Conservation (phyloP, 768 basidiomycete genomes). For the Lentinus brumalis region DNA sequence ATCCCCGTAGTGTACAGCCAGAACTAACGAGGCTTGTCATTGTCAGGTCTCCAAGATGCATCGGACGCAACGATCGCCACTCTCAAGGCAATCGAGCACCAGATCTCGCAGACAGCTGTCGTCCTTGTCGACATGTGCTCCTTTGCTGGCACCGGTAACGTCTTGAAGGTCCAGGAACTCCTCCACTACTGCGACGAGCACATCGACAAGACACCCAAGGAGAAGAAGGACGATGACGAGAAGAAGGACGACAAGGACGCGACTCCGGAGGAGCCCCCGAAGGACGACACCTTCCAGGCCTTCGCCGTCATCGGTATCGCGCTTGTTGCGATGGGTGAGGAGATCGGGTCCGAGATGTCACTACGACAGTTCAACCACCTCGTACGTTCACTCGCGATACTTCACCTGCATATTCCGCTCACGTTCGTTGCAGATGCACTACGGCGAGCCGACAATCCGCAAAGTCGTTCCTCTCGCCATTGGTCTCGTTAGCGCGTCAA, state of each 20-base stretch:
- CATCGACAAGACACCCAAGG: constrained; percentile 52
- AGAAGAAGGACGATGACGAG: constrained; percentile 29
- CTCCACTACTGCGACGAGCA: constrained; percentile 95
- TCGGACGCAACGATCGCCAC: constrained; percentile 94
- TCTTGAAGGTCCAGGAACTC: constrained; percentile 89
- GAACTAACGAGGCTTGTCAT: too few relatives aligned
- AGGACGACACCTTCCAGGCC: constrained; percentile 83
- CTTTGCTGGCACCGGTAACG: constrained; percentile 94
- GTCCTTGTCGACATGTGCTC: constrained; percentile 93
- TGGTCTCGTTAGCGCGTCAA: constrained; percentile 92
- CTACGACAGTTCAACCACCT: constrained; percentile 96
- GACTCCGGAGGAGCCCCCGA: constrained; percentile 45
- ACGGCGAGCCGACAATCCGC: constrained; percentile 91
- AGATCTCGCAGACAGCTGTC: constrained; percentile 86
- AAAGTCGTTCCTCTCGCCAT: constrained; percentile 94
- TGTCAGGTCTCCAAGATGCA: constrained; percentile 82
- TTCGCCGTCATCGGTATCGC: constrained; percentile 94
- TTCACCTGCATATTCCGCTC: constrained; percentile 19
- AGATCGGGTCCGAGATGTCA: constrained; percentile 98
- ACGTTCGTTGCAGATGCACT: constrained; percentile 80
- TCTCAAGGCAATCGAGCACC: constrained; percentile 90
- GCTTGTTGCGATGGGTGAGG: constrained; percentile 96
- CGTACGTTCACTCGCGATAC: constrained; percentile 46
- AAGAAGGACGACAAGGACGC: constrained; percentile 46
- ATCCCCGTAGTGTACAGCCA: background rate